Base-by-base conservation (phyloP, 2,329 filamentous ascomycete genomes). In the Microdochium trichocladiopsis region DNA sequence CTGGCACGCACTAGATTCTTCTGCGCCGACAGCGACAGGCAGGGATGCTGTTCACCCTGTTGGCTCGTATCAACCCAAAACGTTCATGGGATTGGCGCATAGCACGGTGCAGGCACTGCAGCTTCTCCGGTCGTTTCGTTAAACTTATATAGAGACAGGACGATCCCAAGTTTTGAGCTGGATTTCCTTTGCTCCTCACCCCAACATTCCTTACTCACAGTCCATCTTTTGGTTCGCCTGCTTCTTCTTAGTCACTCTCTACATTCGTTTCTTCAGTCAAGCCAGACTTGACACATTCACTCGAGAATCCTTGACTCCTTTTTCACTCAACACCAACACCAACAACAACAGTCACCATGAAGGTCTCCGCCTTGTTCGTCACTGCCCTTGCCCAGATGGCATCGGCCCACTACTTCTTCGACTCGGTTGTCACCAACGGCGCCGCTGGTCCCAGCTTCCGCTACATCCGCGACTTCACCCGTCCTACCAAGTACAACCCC, bases 351-450 rank as follows among this genome's bases (percentile, higher is more conserved):
- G 9, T 51, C 49, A 55, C 31, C 21, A 61, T 61, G 59, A 61
- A 59, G 58, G 37, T 53, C 41, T 56, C 57, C 25, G 36, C 52
- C 48, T 4, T 60, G 31, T 22, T 55, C 36, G 21, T 59, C 25
- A 51, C 31, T 16, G 57, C 55, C 49, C 37, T 58, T 43, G 59
- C 62, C 50, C 57, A 59, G 49, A 47, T 62, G 50, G 60, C 54
- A 1, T 60, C 57, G 4, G 63, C 61, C 22, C 63, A 66, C 51
- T 66, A 65, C 56, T 60, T 64, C 57, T 64, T 66, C 52, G 62
- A 64, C 28, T 52, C 55, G 49, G 53, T 55, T 37, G 52, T 63
- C 50, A 50, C 56, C 53, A 59, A 63, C 51, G 61, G 61, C 21
- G 51, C 51, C 41, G 57, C 57, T 18, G 56, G 52, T 36, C 52